phyloP scores from a whole-genome alignment of 768 basidiomycete genomes.

The Boletus fagicola region DNA sequence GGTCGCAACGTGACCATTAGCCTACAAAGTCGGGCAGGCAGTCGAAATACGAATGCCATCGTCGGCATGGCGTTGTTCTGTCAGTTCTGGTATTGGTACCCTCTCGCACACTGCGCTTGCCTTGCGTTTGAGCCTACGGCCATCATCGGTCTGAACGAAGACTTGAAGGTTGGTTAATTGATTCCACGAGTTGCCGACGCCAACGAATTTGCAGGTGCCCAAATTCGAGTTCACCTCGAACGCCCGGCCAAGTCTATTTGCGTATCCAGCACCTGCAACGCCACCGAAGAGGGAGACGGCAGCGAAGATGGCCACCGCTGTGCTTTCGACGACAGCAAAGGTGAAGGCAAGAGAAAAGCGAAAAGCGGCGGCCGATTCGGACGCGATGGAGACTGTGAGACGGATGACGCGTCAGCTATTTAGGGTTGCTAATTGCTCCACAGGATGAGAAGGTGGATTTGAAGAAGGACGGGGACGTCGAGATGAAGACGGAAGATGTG shows the following conservation, averaged over 20 bases:
- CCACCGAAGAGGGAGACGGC: slow-evolving; percentile 92
- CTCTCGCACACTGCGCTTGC: slow-evolving; percentile 88
- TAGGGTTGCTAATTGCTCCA: slow-evolving; percentile 14
- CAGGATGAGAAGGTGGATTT: slow-evolving; percentile 56
- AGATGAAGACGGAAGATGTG: slow-evolving; percentile 74
- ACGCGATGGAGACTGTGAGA: slow-evolving; percentile 80
- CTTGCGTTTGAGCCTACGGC: slow-evolving; percentile 95
- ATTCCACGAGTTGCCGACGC: background rate
- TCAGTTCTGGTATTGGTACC: slow-evolving; percentile 99
- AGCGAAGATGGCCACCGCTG: slow-evolving; percentile 89
- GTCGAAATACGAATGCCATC: slow-evolving; percentile 88
- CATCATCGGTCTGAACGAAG: slow-evolving; percentile 85
- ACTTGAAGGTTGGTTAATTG: slow-evolving; percentile 63
- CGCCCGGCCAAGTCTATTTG: slow-evolving; percentile 86
- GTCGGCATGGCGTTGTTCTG: slow-evolving; percentile 98
- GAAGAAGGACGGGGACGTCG: slow-evolving; percentile 63
- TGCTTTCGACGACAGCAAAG: slow-evolving; percentile 95
- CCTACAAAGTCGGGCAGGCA: slow-evolving; percentile 90
- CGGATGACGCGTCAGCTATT: background rate
- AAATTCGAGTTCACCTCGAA: slow-evolving; percentile 91
- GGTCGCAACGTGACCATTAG: slow-evolving; percentile 95
- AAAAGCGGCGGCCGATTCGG: slow-evolving; percentile 80
- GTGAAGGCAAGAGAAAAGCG: slow-evolving; percentile 94
- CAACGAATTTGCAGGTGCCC: slow-evolving; percentile 63
- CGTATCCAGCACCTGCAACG: slow-evolving; percentile 83